These are phyloP conservation scores for Colletotrichum shisoi DNA, from an alignment of 2,329 filamentous ascomycete species.

Conservation along the genomic window DNA sequence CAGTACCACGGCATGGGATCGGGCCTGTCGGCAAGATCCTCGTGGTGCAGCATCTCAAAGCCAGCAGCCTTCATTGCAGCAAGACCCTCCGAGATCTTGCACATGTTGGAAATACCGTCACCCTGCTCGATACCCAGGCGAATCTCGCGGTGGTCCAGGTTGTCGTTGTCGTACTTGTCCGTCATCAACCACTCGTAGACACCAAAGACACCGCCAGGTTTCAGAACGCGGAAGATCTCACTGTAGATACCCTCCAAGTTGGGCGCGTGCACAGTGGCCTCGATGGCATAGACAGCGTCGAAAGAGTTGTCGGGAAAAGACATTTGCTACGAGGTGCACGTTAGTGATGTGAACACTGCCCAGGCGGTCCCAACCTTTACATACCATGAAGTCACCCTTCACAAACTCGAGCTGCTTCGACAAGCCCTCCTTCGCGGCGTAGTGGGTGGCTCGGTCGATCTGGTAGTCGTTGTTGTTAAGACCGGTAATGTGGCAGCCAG, in stretches of 20 bases:
- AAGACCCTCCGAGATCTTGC: slow-evolving; percentile 79
- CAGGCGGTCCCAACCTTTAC: slow-evolving; percentile 34
- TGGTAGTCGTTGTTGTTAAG: slow-evolving; percentile 99
- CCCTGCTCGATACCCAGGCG: slow-evolving; percentile 91
- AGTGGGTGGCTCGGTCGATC: slow-evolving; percentile 83
- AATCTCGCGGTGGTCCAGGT: slow-evolving; percentile 82
- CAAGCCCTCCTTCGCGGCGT: slow-evolving; percentile 80
- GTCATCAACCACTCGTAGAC: slow-evolving; percentile 99
- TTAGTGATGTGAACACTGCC: slow-evolving; percentile 2
- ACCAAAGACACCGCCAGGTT: slow-evolving; percentile 92
- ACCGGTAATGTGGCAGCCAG: slow-evolving; percentile 82
- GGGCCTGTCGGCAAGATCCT: slow-evolving; percentile 71
- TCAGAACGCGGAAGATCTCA: slow-evolving; percentile 89
- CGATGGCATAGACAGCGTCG: slow-evolving; percentile 92
- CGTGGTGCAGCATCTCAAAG: slow-evolving; percentile 63
- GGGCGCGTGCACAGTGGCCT: slow-evolving; percentile 91
- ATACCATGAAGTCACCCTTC: slow-evolving; percentile 91
- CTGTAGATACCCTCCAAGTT: slow-evolving; percentile 86
- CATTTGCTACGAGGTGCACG: slow-evolving; percentile 71
- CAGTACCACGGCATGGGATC: slow-evolving; percentile 92
- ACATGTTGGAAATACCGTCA: slow-evolving; percentile 95
- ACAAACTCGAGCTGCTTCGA: slow-evolving; percentile 79
- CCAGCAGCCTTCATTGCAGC: slow-evolving; percentile 83
- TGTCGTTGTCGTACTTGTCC: slow-evolving; percentile 86
- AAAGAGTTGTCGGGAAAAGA: slow-evolving; percentile 86